Evolutionary conservation across 495 filamentous ascomycete genomes (phyloP), one percentile per base, ranked within the genome.

Genomic region (Aspergillus bridgeri): DNA sequence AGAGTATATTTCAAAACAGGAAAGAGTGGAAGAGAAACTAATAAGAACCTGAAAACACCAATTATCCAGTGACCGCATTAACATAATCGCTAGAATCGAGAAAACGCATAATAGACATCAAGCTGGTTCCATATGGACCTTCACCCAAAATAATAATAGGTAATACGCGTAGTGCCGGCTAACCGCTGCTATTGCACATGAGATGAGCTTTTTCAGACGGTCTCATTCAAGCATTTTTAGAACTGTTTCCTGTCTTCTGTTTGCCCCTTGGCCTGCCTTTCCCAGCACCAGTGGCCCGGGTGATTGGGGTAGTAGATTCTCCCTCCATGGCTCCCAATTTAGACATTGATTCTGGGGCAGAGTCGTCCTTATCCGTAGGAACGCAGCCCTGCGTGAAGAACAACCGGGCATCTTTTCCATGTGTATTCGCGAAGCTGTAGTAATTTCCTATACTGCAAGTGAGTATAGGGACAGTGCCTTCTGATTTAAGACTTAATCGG

Each of bases 381-480:
- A 78, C 84, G 67, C 86, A 89, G 5, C 86, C 90, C 60, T 96
- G 91, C 1, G 89, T 84, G 71, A 96, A 96, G 76, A 94, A 95
- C 13, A 96, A 78, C 20, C 87, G 82, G 3, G 86, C 86, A n/a
- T 81, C 75, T 42, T 75, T 78, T 50, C 82, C 77, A 61, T 84
- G 83, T 22, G 85, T 81, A 64, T 96, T 96, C 42, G 79, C 73
- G 58, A 96, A 92, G 62, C 83, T 87, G 67, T 96, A 96, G 50
- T 89, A 83, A 59, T 95, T 96, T 44, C 89, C 91, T 96, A 60
- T 54, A 24, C 6, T 11, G 22, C 23, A 44, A 48, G 19, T 25
- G n/a, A 47, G 22, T 15, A 27, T 2, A 29, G 42, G 18, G 50
- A 21, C 17, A 52, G 50, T 22, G 27, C 15, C 13, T 20, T 51